Evolutionary conservation across 495 filamentous ascomycete species (phyloP), one percentile per base, ranked within the genome.

Genomic region (Rostrohypoxylon terebratum): DNA sequence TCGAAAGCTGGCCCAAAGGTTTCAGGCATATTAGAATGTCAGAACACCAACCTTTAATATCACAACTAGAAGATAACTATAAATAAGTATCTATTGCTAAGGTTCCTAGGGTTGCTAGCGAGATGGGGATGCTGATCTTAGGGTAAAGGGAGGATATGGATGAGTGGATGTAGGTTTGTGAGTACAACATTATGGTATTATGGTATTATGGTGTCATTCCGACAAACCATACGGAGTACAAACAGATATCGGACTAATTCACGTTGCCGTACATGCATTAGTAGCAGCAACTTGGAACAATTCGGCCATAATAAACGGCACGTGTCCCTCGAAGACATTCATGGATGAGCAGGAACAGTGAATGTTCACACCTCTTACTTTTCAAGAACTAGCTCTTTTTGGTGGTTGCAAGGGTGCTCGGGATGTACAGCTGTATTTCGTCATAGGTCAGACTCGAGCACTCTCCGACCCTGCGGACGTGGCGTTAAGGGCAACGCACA

Each of bases 1-100:
- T 58, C 38, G 59, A 78, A 75, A 33, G 78, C 78, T 11, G 74
- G 71, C 20, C 63, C 67, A 25, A 71, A 68, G 1, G 72, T 68
- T 20, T 75, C 72, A 10, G 68, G 13, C 72, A 75, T 75, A 33
- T 51, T 40, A 44, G 31, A n/a, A 16, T 13, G 23, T 0, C 34
- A 5, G 16, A 13, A 47, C 20, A 33, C n/a, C 16, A 25, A 28
- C 28, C 28, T 28, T 28, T 3, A 36, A 33, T 20, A 21, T 47
- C 51, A 16, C 8, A 33, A 34, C 14, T 33, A 55, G 18, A 55
- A 25, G 18, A 16, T 4, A 33, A 34, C 14, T 33, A 55, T 34
- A 55, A 25, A 21, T 50, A 50, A 8, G 47, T 25, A 50, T 5
- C 20, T 48, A 48, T 3, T 23, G 47, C 20, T n/a, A n/a, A n/a